Evolutionary conservation across 2,329 filamentous ascomycete species (phyloP).

Genomic region (Cladosporium sp.): DNA sequence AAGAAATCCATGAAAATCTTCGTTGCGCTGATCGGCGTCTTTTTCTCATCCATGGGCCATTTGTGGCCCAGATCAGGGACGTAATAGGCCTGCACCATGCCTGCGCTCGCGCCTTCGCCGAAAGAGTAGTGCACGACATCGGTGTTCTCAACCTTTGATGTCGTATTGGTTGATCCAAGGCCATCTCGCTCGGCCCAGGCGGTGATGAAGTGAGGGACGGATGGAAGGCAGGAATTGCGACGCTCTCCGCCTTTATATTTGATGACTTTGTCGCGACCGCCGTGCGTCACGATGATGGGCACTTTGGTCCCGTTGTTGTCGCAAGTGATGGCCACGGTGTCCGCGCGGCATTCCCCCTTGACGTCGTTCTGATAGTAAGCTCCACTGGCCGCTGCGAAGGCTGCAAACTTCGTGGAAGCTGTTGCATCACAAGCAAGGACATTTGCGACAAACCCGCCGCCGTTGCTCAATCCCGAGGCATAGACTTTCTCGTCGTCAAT

Average conservation of each 20-base stretch:
- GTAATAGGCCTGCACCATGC: constrained; percentile 33
- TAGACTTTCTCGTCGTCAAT: constrained; percentile 43
- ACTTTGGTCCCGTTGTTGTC: constrained; percentile 23
- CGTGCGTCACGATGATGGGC: constrained; percentile 43
- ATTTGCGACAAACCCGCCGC: constrained; percentile 45
- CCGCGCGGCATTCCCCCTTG: constrained; percentile 16
- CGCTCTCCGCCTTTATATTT: constrained; percentile 36
- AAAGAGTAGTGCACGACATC: constrained; percentile 26
- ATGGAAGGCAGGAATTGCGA: constrained; percentile 23
- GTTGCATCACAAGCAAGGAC: constrained; percentile 44
- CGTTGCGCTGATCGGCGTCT: constrained; percentile 21
- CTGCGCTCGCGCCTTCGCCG: constrained; percentile 27
- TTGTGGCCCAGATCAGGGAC: constrained; percentile 35
- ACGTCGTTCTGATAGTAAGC: constrained; percentile 38
- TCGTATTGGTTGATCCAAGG: constrained; percentile 22
- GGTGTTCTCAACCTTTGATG: constrained; percentile 19
- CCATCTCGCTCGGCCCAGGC: constrained; percentile 34
- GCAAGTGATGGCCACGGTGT: constrained; percentile 22
- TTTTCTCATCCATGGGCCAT: constrained; percentile 31
- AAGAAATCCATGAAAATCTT: constrained; percentile 23
- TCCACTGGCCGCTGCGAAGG: constrained; percentile 46
- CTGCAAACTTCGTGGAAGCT: constrained; percentile 42
- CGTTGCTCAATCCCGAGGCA: constrained; percentile 50
- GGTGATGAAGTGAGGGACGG: constrained; percentile 32
- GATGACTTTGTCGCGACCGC: constrained; percentile 37